These are phyloP conservation scores for Suhomyces maxii DNA, from an alignment of 1,139 yeast genomes.

Conservation along the genomic window DNA sequence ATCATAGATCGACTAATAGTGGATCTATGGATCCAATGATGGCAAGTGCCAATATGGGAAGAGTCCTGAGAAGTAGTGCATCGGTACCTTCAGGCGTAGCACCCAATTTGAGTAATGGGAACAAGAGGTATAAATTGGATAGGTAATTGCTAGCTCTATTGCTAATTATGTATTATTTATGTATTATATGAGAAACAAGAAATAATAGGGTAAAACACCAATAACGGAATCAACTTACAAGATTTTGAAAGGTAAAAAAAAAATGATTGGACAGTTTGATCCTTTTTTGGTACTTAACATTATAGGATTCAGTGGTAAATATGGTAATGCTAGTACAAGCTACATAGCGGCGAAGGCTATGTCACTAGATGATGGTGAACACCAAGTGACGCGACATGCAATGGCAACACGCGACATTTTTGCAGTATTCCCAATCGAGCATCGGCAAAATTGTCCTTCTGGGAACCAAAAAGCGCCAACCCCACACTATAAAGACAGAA, in stretches of 20 bases:
- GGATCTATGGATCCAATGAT: slow-evolving; percentile 9
- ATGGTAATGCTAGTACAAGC: background rate
- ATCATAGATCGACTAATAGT: background rate
- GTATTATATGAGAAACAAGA: slow-evolving; percentile 6
- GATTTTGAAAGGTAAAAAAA: too few relatives aligned
- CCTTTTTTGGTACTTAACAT: too few relatives aligned
- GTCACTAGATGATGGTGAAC: background rate
- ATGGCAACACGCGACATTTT: slow-evolving; percentile 4
- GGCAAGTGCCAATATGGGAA: slow-evolving; percentile 1
- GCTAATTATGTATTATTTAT: slow-evolving; percentile 11
- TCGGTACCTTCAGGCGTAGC: slow-evolving; percentile 3
- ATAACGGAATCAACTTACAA: too few relatives aligned
- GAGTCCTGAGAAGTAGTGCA: slow-evolving; percentile 5
- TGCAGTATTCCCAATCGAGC: slow-evolving; percentile 7
- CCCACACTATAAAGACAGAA: background rate
- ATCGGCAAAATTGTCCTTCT: slow-evolving; percentile 8
- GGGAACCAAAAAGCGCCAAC: slow-evolving; percentile 1
- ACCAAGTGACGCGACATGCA: background rate
- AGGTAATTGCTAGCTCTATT: slow-evolving; percentile 1
- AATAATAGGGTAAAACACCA: background rate
- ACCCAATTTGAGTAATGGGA: slow-evolving; percentile 5
- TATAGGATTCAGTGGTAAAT: too few relatives aligned
- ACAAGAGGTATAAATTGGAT: slow-evolving; percentile 16
- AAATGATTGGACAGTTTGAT: too few relatives aligned
- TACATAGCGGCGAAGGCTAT: background rate